These are phyloP conservation scores for Macrocystidia cucumis DNA, from an alignment of 1,284 basidiomycete genomes.

Conservation along the genomic window DNA sequence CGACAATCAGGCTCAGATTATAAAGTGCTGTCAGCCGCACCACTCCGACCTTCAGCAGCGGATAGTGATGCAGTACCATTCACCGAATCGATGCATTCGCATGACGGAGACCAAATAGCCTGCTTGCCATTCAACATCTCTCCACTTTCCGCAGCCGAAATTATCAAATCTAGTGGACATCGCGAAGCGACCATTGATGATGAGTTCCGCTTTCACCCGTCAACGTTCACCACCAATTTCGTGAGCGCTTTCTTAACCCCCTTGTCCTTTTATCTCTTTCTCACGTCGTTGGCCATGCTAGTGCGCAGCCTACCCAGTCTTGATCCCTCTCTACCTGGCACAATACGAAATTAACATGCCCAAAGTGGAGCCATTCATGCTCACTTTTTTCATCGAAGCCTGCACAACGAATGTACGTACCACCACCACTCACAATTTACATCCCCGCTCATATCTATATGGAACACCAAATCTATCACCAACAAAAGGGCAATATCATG, in stretches of 20 bases:
- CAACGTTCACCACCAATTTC: slow-evolving; percentile 20
- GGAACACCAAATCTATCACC: too few relatives aligned
- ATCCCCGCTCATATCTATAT: slow-evolving; percentile 4
- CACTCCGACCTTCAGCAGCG: slow-evolving; percentile 19
- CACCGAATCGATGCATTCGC: slow-evolving; percentile 24
- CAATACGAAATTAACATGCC: slow-evolving; percentile 20
- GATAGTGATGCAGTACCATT: slow-evolving; percentile 22
- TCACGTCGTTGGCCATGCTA: slow-evolving; percentile 10
- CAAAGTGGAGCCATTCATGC: slow-evolving; percentile 7
- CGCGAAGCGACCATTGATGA: slow-evolving; percentile 16
- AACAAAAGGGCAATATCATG: slow-evolving; percentile 13
- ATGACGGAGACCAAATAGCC: slow-evolving; percentile 24
- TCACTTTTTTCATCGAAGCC: slow-evolving; percentile 24
- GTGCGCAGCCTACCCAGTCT: slow-evolving; percentile 30
- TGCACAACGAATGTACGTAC: slow-evolving; percentile 14
- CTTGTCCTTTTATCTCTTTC: slow-evolving; percentile 19
- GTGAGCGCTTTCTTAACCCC: slow-evolving; percentile 15
- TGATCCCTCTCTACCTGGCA: slow-evolving; percentile 31
- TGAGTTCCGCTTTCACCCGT: slow-evolving; percentile 17
- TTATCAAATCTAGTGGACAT: slow-evolving; percentile 15
- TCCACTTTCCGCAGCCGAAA: slow-evolving; percentile 27
- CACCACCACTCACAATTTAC: not conserved
- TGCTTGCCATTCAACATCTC: slow-evolving; percentile 34
- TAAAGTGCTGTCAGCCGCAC: slow-evolving; percentile 24
- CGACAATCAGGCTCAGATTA: slow-evolving; percentile 24